Base-by-base conservation (phyloP, 441 rosid genomes). In the Erodium trifolium region DNA sequence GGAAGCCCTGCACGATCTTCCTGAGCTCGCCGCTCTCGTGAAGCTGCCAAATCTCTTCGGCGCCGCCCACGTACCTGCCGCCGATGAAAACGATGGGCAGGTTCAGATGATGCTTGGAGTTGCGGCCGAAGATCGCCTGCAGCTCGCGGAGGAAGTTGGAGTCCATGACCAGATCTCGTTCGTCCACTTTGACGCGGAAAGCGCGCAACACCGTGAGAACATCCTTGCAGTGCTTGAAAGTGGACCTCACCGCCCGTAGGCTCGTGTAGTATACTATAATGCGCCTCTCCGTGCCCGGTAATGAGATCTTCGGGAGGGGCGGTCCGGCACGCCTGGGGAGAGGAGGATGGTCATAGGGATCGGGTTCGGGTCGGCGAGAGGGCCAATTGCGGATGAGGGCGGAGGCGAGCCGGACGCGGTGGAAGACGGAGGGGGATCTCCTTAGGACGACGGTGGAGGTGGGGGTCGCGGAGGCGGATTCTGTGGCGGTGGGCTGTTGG, bases 111-210 rank as follows among this genome's bases (percentile, higher is more conserved):
- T 47, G 4, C 71, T 63, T 78, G 2, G 67, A 67, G 41, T 67
- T 70, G 10, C 72, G 47, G 59, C 73, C 77, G 60, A 83, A 75
- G 66, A 84, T 82, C 70, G 70, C 77, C 34, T 81, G 78, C 34
- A 88, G 59, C 82, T 86, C 93, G n/a, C 77, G 51, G 47, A 81
- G 57, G 78, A 83, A 86, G 3, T 73, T 55, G 11, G 80, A 78
- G 77, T 88, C 90, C 87, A 88, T 88, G 1, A 90, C 74, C 65
- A 88, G 84, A 83, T 88, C 93, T 45, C 90, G 87, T 62, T 88
- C 90, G 76, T 88, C 93, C 70, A 86, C 76, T 57, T 78, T 76
- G 4, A 84, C 87, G n/a, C 85, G 82, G 39, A 84, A 83, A 67
- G 86, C 85, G 1, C 77, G 75, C 72, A 88, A 84, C 70, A 88